phyloP scores from a whole-genome alignment of 1,139 yeast species.

The Blastobotrys capitulatus region DNA sequence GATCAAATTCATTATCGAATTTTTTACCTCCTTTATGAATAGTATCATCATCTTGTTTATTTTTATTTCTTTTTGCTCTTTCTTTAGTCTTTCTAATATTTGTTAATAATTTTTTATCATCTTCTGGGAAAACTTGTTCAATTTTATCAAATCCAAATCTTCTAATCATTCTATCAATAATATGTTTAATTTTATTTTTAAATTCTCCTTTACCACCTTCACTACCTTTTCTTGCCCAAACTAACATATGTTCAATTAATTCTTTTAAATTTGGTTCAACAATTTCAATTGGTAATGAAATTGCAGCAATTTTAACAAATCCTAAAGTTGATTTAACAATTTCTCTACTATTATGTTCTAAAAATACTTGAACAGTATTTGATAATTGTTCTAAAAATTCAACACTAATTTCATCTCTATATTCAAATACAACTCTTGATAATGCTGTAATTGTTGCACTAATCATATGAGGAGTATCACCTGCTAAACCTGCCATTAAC shows the following conservation, averaged over 20 bases:
- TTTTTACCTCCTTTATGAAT: constrained; percentile 25
- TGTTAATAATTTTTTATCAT: constrained; percentile 71
- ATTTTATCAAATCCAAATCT: constrained; percentile 81
- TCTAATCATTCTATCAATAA: constrained; percentile 83
- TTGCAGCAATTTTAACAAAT: constrained; percentile 84
- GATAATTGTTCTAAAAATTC: constrained; percentile 65
- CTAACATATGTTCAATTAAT: constrained; percentile 65
- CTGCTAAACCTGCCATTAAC: constrained; percentile 95
- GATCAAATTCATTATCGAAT: constrained; percentile 81
- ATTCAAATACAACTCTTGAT: constrained; percentile 82
- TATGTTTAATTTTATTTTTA: constrained; percentile 86
- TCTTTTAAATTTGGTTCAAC: constrained; percentile 63
- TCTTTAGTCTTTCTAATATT: constrained; percentile 83
- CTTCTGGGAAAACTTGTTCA: constrained; percentile 81
- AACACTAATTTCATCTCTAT: constrained; percentile 55
- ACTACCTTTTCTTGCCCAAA: constrained; percentile 53
- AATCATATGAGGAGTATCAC: constrained; percentile 90
- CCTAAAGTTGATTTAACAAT: constrained; percentile 93
- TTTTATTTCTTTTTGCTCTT: constrained; percentile 72
- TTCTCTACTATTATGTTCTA: constrained; percentile 87
- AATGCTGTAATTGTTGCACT: constrained; percentile 92
- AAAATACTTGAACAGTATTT: constrained; percentile 83
- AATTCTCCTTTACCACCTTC: constrained; percentile 95
- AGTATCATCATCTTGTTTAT: constrained; percentile 24
- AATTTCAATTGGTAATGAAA: constrained; percentile 76